phyloP scores from a whole-genome alignment of 2,329 filamentous ascomycete genomes.

The Neocucurbitaria cava region DNA sequence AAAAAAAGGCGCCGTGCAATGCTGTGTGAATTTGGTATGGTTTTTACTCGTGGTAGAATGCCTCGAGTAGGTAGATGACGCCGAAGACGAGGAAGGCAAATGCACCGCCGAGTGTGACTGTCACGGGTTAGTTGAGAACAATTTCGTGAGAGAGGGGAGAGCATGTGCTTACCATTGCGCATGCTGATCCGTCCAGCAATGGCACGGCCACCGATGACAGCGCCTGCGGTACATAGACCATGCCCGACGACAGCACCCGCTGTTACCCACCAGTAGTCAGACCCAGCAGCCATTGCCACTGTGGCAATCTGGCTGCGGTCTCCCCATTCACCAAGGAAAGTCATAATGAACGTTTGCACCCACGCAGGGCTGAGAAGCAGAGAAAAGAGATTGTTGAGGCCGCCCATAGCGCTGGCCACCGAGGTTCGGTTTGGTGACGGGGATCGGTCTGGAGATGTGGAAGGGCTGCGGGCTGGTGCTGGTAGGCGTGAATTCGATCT shows the following conservation, averaged over 20 bases:
- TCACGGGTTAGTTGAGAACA: conserved; percentile 29
- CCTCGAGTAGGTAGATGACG: conserved; percentile 87
- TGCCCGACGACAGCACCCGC: conserved; percentile 87
- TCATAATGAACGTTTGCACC: conserved; percentile 99
- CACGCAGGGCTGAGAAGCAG: conserved; percentile 92
- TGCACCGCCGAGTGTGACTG: conserved; percentile 92
- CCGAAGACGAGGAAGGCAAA: conserved; percentile 90
- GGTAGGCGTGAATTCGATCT: conserved; percentile 77
- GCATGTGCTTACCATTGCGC: conserved; percentile 79
- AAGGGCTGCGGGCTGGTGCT: conserved; percentile 81
- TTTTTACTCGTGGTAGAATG: conserved; percentile 62
- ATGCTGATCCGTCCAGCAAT: conserved; percentile 94
- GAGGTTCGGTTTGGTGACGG: conserved; percentile 60
- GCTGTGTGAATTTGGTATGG: conserved; percentile 15
- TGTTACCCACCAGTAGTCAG: conserved; percentile 99
- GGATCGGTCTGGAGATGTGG: conserved; percentile 58
- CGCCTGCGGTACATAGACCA: conserved; percentile 85
- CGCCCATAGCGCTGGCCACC: conserved; percentile 62
- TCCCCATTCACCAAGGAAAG: conserved; percentile 97
- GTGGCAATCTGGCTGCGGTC: conserved; percentile 98
- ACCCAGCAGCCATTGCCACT: conserved; percentile 97
- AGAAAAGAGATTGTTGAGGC: conserved; percentile 84
- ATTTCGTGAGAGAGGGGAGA: background rate
- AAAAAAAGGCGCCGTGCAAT: conserved; percentile 34
- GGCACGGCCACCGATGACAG: conserved; percentile 89